phyloP scores from a whole-genome alignment of 163 green algal species.

The Chlamydomonas reinhardtii region DNA sequence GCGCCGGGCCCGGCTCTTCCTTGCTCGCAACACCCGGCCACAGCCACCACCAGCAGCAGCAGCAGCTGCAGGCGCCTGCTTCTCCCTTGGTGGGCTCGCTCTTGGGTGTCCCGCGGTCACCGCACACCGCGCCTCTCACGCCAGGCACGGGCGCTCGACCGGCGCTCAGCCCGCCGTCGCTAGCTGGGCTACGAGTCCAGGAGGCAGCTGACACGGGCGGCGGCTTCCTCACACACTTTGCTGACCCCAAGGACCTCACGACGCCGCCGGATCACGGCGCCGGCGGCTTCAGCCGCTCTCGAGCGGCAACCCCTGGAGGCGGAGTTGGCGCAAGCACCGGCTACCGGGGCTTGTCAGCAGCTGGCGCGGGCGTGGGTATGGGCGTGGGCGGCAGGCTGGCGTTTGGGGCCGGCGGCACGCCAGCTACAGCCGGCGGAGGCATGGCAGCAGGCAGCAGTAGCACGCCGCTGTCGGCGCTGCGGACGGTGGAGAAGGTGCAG shows the following conservation, averaged over 20 bases:
- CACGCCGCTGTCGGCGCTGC: slow-evolving; percentile 35
- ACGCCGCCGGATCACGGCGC: neutral
- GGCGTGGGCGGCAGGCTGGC: neutral
- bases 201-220: slow-evolving; percentile 23
- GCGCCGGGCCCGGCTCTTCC: neutral
- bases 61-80: neutral
- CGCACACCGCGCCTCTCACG: neutral
- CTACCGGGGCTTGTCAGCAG: no score
- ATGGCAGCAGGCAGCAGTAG: neutral
- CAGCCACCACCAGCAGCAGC: neutral
- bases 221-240: slow-evolving; percentile 38
- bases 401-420: neutral
- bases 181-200: neutral
- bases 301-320: no score
- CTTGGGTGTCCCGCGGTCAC: neutral
- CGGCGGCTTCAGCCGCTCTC: neutral
- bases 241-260: slow-evolving; percentile 1
- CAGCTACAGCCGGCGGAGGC: neutral
- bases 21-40: neutral
- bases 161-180: neutral
- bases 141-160: neutral
- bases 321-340: no score
- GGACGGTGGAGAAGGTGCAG: slow-evolving; percentile 21
- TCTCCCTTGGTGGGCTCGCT: neutral
- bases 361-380: no score